These are phyloP conservation scores for Kuraishia piskuri DNA, from an alignment of 805 yeast species.

Conservation along the genomic window DNA sequence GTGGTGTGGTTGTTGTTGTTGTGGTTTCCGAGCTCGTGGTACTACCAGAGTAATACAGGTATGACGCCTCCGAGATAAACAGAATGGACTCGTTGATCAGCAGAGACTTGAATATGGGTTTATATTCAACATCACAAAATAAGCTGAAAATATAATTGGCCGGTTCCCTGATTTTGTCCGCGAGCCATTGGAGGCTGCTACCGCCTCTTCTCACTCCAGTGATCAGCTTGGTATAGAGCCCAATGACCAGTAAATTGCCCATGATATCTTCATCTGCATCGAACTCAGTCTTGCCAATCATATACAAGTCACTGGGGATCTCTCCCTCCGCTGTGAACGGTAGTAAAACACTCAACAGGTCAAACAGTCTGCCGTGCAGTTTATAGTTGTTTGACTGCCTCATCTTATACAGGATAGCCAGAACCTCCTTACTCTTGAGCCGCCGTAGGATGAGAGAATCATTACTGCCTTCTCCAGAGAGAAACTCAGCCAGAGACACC, in stretches of 20 bases:
- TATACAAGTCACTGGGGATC: conserved; percentile 17
- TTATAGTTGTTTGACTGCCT: conserved; percentile 12
- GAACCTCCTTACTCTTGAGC: conserved; percentile 17
- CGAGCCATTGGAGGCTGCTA: conserved; percentile 5
- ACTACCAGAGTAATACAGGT: neutral
- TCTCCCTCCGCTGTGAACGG: conserved; percentile 12
- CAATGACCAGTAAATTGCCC: conserved; percentile 18
- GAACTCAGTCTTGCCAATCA: conserved; percentile 14
- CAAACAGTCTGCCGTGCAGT: conserved; percentile 17
- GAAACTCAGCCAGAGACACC: neutral
- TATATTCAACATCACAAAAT: conserved; percentile 17
- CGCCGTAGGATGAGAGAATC: conserved; percentile 18
- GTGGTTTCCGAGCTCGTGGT: too few species aligned
- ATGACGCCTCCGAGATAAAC: neutral
- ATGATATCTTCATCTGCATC: conserved; percentile 19
- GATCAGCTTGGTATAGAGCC: conserved; percentile 21
- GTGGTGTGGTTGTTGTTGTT: neutral
- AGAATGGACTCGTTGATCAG: conserved; percentile 13
- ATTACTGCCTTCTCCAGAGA: neutral
- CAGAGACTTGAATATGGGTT: conserved; percentile 15
- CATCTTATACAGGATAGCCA: conserved; percentile 13
- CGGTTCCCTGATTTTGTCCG: conserved; percentile 10
- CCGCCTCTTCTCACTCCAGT: conserved; percentile 5
- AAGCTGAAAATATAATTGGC: conserved; percentile 14
- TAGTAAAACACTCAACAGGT: conserved; percentile 18